A percentile compares a stretch with the other conserved stretches of the same genome.
phyloP scores from a whole-genome alignment of 176 grass and related monocot species.

The Aegilops umbellulata region DNA sequence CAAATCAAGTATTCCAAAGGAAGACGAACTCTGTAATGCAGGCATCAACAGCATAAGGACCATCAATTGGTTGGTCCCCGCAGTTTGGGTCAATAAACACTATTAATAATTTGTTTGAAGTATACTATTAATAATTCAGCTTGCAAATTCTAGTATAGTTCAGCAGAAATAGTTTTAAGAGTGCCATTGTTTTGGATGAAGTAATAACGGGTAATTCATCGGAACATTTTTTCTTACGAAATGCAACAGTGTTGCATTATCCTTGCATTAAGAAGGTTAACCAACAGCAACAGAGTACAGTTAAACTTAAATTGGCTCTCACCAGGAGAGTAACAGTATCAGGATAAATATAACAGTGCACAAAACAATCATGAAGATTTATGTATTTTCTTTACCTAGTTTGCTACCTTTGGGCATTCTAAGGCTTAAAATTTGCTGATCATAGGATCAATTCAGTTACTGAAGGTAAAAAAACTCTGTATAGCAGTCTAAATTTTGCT shows the following conservation, averaged over 20 bases:
- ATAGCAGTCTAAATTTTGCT: background rate
- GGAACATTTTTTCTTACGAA: too few species aligned
- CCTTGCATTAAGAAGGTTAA: too few species aligned
- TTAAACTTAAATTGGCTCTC: too few species aligned
- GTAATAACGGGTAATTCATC: background rate
- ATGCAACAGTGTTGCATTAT: too few species aligned
- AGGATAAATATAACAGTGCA: background rate
- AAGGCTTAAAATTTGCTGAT: background rate
- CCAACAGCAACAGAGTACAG: too few species aligned
- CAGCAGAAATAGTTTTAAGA: background rate
- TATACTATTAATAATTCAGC: background rate
- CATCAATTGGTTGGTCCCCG: background rate
- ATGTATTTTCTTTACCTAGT: background rate
- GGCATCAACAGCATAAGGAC: background rate
- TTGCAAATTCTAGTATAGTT: background rate
- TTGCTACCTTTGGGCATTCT: background rate
- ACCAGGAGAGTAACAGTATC: too few species aligned
- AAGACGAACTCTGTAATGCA: background rate
- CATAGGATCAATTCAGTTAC: background rate
- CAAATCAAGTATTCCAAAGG: background rate
- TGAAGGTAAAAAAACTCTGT: background rate
- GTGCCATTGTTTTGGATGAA: background rate
- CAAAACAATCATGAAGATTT: background rate
- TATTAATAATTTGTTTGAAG: background rate
- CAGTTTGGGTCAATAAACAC: background rate